Evolutionary conservation across 2,329 filamentous ascomycete species (phyloP), one percentile per base, ranked within the genome.

Genomic region (Sporothrix brasiliensis): DNA sequence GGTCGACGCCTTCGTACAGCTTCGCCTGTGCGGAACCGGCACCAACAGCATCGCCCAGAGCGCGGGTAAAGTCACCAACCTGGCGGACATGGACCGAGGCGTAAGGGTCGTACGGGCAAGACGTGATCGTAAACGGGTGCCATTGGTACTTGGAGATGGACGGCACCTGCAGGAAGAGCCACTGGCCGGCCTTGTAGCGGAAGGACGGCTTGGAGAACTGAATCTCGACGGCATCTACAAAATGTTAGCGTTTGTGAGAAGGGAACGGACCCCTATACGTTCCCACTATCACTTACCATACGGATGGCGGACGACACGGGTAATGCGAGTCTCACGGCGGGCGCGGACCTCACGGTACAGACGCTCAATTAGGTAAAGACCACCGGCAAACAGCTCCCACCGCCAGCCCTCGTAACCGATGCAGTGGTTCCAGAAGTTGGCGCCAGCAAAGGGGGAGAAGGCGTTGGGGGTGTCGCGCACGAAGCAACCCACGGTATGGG

Each of bases 71-170:
- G 82, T 99, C 95, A 75, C 95, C 95, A 7, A 98, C 94, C 82
- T 98, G 95, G 65, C 95, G 92, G 71, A 99, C 90, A 80, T 99
- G 95, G 41, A 99, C 87, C 52, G 93, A 97, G 74, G 98, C 89
- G 78, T 98, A 98, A 0, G 92, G 92, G 76, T 99, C 95, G 77
- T 93, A 95, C 5, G 95, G 95, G 81, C 95, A 99, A 11, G 95
- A 98, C 2, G 95, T 99, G 80, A 99, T 98, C 77, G 95, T 99
- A 79, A 98, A 99, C 0, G 95, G 95, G 81, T 99, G 95, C 95
- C 95, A 99, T 83, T 99, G 93, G 78, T 93, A 90, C 76, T 86
- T 88, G 74, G 93, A 97, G 69, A 99, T 88, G 7, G 92, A 90
- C 0, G 95, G 95, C 30, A 97, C 90, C 79, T 98, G 94, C 72